These are phyloP conservation scores for Fusarium sp. DNA, from an alignment of 2,329 filamentous ascomycete genomes.

Conservation along the genomic window DNA sequence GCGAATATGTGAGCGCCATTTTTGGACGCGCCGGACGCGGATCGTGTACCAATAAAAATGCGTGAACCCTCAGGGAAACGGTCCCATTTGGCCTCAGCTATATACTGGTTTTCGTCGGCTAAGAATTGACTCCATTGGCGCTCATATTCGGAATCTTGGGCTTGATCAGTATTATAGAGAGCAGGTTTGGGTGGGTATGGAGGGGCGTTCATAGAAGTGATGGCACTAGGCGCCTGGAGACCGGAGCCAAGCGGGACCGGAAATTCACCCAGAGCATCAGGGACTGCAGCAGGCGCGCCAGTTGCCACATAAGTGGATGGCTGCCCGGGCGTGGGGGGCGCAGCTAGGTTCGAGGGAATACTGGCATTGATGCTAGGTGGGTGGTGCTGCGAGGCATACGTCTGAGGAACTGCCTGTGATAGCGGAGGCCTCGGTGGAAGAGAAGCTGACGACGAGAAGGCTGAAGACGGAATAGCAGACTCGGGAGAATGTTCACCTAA, in stretches of 20 bases:
- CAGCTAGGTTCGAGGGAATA: conserved; percentile 40
- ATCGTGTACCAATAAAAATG: conserved; percentile 77
- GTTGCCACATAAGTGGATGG: conserved; percentile 46
- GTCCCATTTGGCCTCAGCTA: conserved; percentile 82
- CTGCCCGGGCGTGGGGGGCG: conserved; percentile 46
- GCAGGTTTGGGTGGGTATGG: conserved; percentile 44
- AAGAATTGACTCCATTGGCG: conserved; percentile 77
- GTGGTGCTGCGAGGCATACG: conserved; percentile 50
- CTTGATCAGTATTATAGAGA: conserved; percentile 42
- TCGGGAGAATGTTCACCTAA: conserved; percentile 39
- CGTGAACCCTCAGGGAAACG: conserved; percentile 79
- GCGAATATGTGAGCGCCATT: conserved; percentile 40
- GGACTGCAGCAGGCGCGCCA: conserved; percentile 44
- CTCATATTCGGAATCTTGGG: conserved; percentile 60
- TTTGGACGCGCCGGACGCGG: conserved; percentile 40
- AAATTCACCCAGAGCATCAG: conserved; percentile 45
- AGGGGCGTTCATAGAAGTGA: conserved; percentile 44
- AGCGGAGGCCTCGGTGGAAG: conserved; percentile 58
- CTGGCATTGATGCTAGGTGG: conserved; percentile 44
- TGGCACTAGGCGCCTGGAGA: conserved; percentile 40
- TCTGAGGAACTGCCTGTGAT: conserved; percentile 49
- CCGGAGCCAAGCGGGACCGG: conserved; percentile 43
- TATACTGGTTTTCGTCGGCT: conserved; percentile 76
- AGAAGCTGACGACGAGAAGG: conserved; percentile 51
- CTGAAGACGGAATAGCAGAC: conserved; percentile 41